phyloP scores from a whole-genome alignment of 2,329 filamentous ascomycete species.

The Aureobasidium mangrovei region DNA sequence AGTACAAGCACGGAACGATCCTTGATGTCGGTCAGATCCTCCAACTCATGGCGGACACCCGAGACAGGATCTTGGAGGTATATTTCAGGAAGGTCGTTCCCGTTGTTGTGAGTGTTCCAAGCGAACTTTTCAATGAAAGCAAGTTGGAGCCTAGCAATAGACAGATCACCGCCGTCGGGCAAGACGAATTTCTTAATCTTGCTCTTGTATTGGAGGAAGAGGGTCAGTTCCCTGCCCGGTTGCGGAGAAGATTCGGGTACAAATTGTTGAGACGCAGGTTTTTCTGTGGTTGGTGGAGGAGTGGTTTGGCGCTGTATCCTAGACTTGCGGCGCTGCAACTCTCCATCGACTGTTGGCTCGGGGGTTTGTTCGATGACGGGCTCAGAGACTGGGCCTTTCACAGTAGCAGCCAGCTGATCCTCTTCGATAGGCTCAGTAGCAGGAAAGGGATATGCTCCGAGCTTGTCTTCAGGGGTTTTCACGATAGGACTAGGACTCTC shows the following conservation, averaged over 20 bases:
- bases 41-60: slow-evolving; percentile 90
- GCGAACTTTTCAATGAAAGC: slow-evolving; percentile 99
- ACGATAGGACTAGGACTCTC: slow-evolving; percentile 33
- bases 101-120: slow-evolving; percentile 95
- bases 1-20: slow-evolving; percentile 91
- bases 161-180: slow-evolving; percentile 74
- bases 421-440: slow-evolving; percentile 12
- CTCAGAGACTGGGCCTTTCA: slow-evolving; percentile 29
- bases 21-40: slow-evolving; percentile 87
- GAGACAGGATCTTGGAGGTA: slow-evolving; percentile 96
- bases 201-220: slow-evolving; percentile 93
- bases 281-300: slow-evolving; percentile 1
- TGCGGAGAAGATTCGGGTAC: slow-evolving; percentile 55
- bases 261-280: slow-evolving; percentile 28
- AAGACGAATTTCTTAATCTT: slow-evolving; percentile 95
- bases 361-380: slow-evolving; percentile 14
- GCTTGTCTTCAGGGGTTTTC: slow-evolving; percentile 61
- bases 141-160: slow-evolving; percentile 78
- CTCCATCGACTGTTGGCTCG: neutral
- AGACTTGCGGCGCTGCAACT: slow-evolving; percentile 12
- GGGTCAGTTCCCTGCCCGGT: slow-evolving; percentile 74
- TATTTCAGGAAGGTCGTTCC: slow-evolving; percentile 86
- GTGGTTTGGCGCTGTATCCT: slow-evolving; percentile 2
- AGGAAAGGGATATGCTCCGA: slow-evolving; percentile 29
- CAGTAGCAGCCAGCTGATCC: slow-evolving; percentile 21